These are phyloP conservation scores for Herpetospermum pedunculosum DNA, from an alignment of 306 rosid species.

Conservation along the genomic window DNA sequence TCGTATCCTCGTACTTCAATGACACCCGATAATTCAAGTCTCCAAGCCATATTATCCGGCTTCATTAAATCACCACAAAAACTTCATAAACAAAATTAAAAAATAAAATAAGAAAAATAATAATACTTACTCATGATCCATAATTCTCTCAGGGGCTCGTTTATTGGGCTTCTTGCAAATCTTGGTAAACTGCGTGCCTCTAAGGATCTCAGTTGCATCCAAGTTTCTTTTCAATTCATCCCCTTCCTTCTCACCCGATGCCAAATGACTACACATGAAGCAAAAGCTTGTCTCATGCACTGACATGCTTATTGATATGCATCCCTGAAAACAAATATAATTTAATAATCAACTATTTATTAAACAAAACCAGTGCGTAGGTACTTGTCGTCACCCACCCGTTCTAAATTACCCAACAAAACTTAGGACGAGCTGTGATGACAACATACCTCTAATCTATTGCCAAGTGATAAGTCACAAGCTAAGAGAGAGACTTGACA, in stretches of 20 bases:
- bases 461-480: no score
- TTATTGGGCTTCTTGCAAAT: slow-evolving; percentile 53
- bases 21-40: slow-evolving; percentile 84
- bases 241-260: slow-evolving; percentile 97
- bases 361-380: no score
- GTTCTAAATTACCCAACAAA: no score
- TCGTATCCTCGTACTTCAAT: slow-evolving; percentile 74
- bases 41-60: slow-evolving; percentile 88
- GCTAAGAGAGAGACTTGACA: no score
- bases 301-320: slow-evolving; percentile 89
- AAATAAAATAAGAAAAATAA: no score
- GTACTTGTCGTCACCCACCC: no score
- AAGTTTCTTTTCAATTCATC: slow-evolving; percentile 77
- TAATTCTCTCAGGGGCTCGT: slow-evolving; percentile 57
- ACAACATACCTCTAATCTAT: no score
- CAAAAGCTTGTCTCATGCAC: slow-evolving; percentile 86
- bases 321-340: slow-evolving; percentile 63
- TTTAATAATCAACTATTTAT: no score
- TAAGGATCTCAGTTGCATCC: slow-evolving; percentile 75
- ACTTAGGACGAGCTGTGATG: no score
- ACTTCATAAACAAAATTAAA: neutral
- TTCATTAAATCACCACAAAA: slow-evolving; percentile 12
- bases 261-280: slow-evolving; percentile 91
- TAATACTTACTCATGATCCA: slow-evolving; percentile 60
- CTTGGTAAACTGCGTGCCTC: slow-evolving; percentile 55